These are phyloP conservation scores for Ascochyta koolunga DNA, from an alignment of 2,329 filamentous ascomycete species.

Conservation along the genomic window DNA sequence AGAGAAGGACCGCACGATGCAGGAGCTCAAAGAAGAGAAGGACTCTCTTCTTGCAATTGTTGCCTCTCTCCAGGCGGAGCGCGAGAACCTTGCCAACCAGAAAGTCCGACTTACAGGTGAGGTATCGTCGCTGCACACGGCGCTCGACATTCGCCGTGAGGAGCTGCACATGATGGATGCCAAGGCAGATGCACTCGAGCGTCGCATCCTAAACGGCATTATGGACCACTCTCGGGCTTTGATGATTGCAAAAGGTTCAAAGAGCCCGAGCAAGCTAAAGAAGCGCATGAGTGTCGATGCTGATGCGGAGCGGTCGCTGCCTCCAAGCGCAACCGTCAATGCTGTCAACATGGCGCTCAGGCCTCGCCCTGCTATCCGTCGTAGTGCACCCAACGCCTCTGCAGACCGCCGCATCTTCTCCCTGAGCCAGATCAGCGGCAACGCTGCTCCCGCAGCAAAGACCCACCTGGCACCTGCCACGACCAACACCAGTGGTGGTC, in stretches of 20 bases:
- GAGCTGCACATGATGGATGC: constrained; percentile 90
- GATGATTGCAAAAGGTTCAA: constrained; percentile 71
- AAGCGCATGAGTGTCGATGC: constrained; percentile 44
- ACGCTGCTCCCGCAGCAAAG: constrained; percentile 61
- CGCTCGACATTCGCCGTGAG: constrained; percentile 84
- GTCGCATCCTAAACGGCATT: constrained; percentile 90
- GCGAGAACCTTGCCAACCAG: constrained; percentile 76
- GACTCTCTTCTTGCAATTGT: constrained; percentile 59
- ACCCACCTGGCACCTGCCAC: constrained; percentile 40
- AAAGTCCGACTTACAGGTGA: constrained; percentile 83
- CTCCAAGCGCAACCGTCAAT: constrained; percentile 44
- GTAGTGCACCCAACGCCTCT: constrained; percentile 46
- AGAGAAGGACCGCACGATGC: constrained; percentile 43
- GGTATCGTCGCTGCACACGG: constrained; percentile 88
- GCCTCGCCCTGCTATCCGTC: constrained; percentile 50
- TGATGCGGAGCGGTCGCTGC: constrained; percentile 40
- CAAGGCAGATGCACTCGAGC: constrained; percentile 86
- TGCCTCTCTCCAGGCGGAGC: constrained; percentile 66
- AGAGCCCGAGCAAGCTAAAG: constrained; percentile 44
- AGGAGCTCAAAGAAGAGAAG: constrained; percentile 51
- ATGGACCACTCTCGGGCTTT: constrained; percentile 94
- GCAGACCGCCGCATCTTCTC: constrained; percentile 79
- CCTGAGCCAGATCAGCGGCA: constrained; percentile 86
- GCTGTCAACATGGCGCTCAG: constrained; percentile 57
- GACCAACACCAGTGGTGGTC: constrained; percentile 52